Percentiles rank a stretch among this genome's conserved stretches.
These are phyloP conservation scores for Melastoma candidum DNA, from an alignment of 441 rosid species.

Conservation along the genomic window DNA sequence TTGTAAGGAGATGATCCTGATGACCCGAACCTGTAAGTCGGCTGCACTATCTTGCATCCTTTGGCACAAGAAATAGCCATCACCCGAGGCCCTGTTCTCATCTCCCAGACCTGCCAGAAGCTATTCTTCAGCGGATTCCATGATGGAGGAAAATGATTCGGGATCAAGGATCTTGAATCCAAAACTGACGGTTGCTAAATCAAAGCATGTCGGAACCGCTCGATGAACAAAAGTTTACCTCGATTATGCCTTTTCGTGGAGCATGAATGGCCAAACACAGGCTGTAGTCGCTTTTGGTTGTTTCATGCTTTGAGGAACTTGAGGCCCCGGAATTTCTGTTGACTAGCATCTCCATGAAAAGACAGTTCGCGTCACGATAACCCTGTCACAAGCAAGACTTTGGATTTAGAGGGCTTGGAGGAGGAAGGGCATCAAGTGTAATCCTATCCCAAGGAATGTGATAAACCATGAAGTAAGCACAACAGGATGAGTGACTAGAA, in stretches of 20 bases:
- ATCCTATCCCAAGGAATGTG: background rate
- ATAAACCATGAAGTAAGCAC: background rate
- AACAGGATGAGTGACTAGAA: background rate
- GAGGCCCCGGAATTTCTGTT: constrained; percentile 40
- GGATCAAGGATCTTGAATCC: background rate
- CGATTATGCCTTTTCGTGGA: constrained; percentile 85
- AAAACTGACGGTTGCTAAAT: background rate
- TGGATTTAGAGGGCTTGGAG: too few relatives aligned
- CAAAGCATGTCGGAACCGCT: background rate
- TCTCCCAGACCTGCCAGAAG: constrained; percentile 76
- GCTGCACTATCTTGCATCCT: constrained; percentile 78
- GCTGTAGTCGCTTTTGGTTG: constrained; percentile 75
- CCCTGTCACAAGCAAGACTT: constrained; percentile 34
- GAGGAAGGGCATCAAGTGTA: constrained; percentile 6
- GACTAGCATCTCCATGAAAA: constrained; percentile 86
- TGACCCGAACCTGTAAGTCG: constrained; percentile 73
- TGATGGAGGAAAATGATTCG: background rate
- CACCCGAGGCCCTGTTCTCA: constrained; percentile 89
- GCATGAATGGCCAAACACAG: constrained; percentile 96
- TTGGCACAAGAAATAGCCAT: constrained; percentile 55
- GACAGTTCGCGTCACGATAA: constrained; percentile 93
- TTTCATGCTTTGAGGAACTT: constrained; percentile 39
- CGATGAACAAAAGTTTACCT: constrained; percentile 34
- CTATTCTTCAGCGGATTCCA: background rate
- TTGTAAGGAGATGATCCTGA: constrained; percentile 55